phyloP scores from a whole-genome alignment of 2,329 filamentous ascomycete species.

The Biscogniauxia sp. region DNA sequence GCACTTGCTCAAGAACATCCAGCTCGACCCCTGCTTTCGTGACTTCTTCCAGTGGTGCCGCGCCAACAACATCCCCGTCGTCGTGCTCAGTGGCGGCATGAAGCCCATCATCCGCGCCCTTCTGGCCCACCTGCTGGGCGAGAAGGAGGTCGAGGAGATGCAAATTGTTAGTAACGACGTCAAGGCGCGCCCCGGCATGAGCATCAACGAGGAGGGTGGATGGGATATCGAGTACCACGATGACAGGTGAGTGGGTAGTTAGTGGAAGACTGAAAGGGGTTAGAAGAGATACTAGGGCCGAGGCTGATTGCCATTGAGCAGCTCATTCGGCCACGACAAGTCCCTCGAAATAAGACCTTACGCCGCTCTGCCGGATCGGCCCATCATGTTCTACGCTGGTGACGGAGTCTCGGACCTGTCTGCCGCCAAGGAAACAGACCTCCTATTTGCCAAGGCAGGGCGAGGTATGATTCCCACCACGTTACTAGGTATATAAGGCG shows the following conservation, averaged over 20 bases:
- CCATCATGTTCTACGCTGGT: conserved; percentile 89
- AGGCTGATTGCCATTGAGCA: conserved; percentile 32
- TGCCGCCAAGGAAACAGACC: conserved; percentile 86
- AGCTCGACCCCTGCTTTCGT: conserved; percentile 83
- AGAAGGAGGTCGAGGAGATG: conserved; percentile 70
- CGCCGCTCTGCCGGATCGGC: conserved; percentile 70
- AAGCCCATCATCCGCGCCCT: conserved; percentile 83
- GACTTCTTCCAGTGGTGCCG: conserved; percentile 84
- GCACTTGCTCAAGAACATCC: conserved; percentile 76
- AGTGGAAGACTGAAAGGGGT: not conserved
- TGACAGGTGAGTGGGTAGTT: conserved; percentile 57
- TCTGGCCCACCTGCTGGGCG: conserved; percentile 75
- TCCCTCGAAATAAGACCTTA: conserved; percentile 87
- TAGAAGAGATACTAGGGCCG: not conserved
- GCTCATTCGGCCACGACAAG: conserved; percentile 95
- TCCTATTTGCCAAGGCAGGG: conserved; percentile 90
- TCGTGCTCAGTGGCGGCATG: conserved; percentile 93
- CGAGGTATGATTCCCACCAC: conserved; percentile 55
- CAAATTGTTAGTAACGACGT: conserved; percentile 91
- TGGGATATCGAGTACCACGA: conserved; percentile 91
- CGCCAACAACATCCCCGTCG: conserved; percentile 81
- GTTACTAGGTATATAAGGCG: not conserved
- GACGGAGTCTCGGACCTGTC: conserved; percentile 92
- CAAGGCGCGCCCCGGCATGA: conserved; percentile 59
- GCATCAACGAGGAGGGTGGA: conserved; percentile 74